These are phyloP conservation scores for Penicillium fimorum DNA, from an alignment of 495 filamentous ascomycete species.

Conservation along the genomic window DNA sequence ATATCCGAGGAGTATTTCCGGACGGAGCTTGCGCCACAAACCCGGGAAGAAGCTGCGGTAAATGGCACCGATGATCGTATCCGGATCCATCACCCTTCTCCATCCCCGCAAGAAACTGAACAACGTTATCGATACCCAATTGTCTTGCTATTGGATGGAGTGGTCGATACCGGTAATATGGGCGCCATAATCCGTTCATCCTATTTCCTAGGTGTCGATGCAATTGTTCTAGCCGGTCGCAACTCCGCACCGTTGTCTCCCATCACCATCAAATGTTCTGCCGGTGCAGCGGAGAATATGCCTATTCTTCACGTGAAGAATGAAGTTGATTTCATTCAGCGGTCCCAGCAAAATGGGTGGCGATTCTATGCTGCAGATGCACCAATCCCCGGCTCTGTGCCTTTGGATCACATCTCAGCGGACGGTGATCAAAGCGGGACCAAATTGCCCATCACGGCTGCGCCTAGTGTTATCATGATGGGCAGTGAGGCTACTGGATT, in stretches of 20 bases:
- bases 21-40: constrained; percentile 64
- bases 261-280: constrained; percentile 78
- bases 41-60: constrained; percentile 64
- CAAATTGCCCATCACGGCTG: constrained; percentile 47
- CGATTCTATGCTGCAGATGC: constrained; percentile 75
- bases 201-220: constrained; percentile 80
- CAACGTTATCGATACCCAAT: constrained; percentile 61
- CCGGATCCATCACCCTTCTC: constrained; percentile 30
- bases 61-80: constrained; percentile 58
- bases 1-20: constrained; percentile 47
- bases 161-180: constrained; percentile 85
- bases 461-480: constrained; percentile 75
- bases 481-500: constrained; percentile 83
- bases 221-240: constrained; percentile 63
- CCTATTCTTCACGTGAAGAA: constrained; percentile 64
- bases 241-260: constrained; percentile 71
- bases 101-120: constrained; percentile 9
- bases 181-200: constrained; percentile 85
- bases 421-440: constrained; percentile 5
- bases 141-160: constrained; percentile 76
- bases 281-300: constrained; percentile 79
- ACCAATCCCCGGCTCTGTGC: constrained; percentile 36
- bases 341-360: constrained; percentile 73
- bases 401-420: constrained; percentile 19
- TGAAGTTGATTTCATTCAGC: constrained; percentile 64